These are phyloP conservation scores for Pseudogymnoascus destructans DNA, from an alignment of 2,329 filamentous ascomycete genomes.

Conservation along the genomic window DNA sequence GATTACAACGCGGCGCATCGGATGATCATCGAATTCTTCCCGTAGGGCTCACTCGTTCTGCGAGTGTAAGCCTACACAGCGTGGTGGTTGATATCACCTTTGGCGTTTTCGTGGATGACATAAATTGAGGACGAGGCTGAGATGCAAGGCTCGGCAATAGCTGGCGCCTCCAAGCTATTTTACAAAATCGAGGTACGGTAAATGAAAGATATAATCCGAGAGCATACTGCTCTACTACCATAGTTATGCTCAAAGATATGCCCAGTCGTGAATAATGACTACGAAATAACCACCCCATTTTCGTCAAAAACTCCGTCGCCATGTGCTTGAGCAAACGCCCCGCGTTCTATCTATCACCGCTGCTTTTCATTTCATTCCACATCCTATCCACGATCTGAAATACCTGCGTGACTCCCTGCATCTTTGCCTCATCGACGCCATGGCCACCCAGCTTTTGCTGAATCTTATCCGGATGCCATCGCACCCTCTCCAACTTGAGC, in stretches of 20 bases:
- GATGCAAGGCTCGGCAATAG: not conserved
- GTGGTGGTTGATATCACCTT: not conserved
- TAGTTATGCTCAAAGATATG: slow-evolving; percentile 2
- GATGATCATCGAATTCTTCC: slow-evolving; percentile 17
- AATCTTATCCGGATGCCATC: slow-evolving; percentile 97
- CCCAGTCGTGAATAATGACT: not conserved
- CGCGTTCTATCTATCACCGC: not conserved
- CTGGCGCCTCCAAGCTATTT: not conserved
- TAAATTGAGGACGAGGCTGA: not conserved
- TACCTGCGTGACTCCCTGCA: slow-evolving; percentile 72
- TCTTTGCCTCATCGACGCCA: slow-evolving; percentile 54
- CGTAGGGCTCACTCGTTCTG: not conserved
- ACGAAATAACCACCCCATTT: not conserved
- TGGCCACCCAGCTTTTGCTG: slow-evolving; percentile 71
- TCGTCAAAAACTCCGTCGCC: not conserved
- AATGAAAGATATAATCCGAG: not conserved
- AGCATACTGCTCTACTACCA: not conserved
- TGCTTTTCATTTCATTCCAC: slow-evolving; percentile 44
- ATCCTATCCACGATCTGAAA: slow-evolving; percentile 82
- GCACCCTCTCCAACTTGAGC: slow-evolving; percentile 73
- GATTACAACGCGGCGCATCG: slow-evolving; percentile 59
- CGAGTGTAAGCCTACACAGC: not conserved
- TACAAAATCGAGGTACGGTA: not conserved
- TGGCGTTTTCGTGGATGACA: not conserved
- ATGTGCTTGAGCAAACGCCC: not conserved